Conservation (phyloP, 768 basidiomycete genomes). For the Tylopilus vinaceipallidus region DNA sequence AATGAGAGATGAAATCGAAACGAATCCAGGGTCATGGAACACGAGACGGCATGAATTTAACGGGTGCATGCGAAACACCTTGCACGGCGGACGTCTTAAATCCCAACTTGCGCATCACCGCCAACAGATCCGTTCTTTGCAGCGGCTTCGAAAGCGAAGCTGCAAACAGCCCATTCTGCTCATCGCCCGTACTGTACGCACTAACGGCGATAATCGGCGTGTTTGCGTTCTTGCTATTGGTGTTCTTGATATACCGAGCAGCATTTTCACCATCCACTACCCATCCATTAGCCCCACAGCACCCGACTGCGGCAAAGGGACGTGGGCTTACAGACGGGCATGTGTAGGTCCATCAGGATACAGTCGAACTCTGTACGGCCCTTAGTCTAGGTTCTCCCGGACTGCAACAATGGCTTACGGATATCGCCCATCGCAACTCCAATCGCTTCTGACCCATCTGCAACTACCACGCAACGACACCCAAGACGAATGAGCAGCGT, state of each 20-base stretch:
- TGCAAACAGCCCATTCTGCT: conserved; percentile 68
- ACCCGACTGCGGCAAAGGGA: background rate
- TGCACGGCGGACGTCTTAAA: conserved; percentile 83
- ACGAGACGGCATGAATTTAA: conserved; percentile 49
- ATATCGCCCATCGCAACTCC: conserved; percentile 97
- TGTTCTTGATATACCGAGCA: conserved; percentile 95
- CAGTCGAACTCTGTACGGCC: conserved; percentile 79
- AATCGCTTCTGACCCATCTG: conserved; percentile 95
- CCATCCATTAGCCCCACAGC: conserved; percentile 9
- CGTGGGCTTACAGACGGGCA: conserved; percentile 78
- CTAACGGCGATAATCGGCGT: conserved; percentile 93
- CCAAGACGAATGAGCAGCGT: conserved; percentile 91
- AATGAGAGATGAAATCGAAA: conserved; percentile 27
- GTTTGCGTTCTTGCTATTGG: conserved; percentile 90
- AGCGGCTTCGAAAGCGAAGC: conserved; percentile 87
- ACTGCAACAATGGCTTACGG: conserved; percentile 53
- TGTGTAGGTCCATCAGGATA: conserved; percentile 92
- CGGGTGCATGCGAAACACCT: conserved; percentile 45
- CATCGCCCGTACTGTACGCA: conserved; percentile 77
- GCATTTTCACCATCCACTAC: conserved; percentile 94
- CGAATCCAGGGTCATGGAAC: conserved; percentile 24
- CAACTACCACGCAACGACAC: conserved; percentile 92
- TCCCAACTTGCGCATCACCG: conserved; percentile 80
- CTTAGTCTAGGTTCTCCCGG: conserved; percentile 4
- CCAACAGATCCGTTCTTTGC: conserved; percentile 82